Conservation (phyloP, 495 filamentous ascomycete genomes). For the Trichoderma parareesei region DNA sequence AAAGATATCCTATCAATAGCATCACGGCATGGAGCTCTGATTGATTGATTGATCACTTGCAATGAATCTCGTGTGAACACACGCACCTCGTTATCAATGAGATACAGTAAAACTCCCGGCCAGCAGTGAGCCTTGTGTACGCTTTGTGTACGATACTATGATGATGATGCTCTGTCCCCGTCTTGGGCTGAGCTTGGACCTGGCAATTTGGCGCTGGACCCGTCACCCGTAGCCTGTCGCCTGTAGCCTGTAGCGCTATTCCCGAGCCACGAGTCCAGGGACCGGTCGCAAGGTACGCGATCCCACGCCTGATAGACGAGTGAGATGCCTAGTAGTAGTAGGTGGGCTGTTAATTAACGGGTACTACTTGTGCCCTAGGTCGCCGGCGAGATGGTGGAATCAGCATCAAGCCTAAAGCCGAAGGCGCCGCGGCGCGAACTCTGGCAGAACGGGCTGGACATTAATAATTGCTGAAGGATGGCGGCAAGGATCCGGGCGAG, state of each 20-base stretch:
- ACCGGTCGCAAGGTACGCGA: neutral
- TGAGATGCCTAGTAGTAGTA: neutral
- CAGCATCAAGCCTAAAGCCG: neutral
- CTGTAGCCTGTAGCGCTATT: neutral
- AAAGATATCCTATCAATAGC: no score
- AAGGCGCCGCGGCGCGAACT: neutral
- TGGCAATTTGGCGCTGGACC: neutral
- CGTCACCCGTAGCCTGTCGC: neutral
- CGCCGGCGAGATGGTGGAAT: neutral
- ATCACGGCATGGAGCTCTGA: no score
- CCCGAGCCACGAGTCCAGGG: neutral
- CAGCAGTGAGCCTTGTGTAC: no score
- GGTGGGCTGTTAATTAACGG: conserved; percentile 1
- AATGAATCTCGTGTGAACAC: no score
- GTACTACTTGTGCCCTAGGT: conserved; percentile 1
- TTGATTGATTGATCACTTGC: no score
- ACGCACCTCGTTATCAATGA: no score
- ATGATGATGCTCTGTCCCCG: no score
- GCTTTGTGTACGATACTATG: no score
- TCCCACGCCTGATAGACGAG: conserved; percentile 5
- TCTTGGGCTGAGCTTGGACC: neutral
- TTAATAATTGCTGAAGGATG: no score
- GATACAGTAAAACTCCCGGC: no score
- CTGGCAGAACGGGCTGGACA: neutral
- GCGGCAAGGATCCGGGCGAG: no score